Conservation (phyloP, 345 rosid genomes). For the Rhodomyrtus tomentosa region DNA sequence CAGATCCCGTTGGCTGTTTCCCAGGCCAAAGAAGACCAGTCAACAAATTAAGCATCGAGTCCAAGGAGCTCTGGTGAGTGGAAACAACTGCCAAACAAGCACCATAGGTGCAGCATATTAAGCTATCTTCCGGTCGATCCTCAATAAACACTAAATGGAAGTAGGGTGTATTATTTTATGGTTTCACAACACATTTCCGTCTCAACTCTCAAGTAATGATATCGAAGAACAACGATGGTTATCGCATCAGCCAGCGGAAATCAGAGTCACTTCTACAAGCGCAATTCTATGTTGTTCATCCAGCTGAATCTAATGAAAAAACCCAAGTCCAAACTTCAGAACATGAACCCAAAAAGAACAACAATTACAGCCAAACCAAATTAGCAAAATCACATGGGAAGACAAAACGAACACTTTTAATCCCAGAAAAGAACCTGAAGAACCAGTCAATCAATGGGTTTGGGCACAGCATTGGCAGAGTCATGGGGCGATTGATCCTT, state of each 20-base stretch:
- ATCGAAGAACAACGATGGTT: not conserved
- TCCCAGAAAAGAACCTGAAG: not conserved
- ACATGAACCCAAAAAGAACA: not conserved
- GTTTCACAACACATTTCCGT: not conserved
- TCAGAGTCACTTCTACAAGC: not conserved
- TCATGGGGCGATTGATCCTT: conserved; percentile 8
- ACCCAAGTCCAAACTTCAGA: not conserved
- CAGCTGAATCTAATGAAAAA: not conserved
- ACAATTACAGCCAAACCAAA: not conserved
- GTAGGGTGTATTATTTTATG: not conserved
- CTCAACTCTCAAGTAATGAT: not conserved
- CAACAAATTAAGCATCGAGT: not conserved
- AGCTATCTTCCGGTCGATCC: not conserved
- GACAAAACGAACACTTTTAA: not conserved
- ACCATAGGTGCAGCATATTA: not conserved
- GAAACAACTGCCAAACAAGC: not conserved
- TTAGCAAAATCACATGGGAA: not conserved
- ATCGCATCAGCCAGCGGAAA: not conserved
- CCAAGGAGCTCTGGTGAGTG: not conserved
- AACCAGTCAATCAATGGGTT: conserved; percentile 20
- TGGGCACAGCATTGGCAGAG: conserved; percentile 22
- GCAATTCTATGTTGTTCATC: not conserved
- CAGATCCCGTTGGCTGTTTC: not conserved
- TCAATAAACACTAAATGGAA: not conserved
- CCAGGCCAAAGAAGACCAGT: not conserved